These are phyloP conservation scores for Cadophora sp. DNA, from an alignment of 2,329 filamentous ascomycete species.

Conservation along the genomic window DNA sequence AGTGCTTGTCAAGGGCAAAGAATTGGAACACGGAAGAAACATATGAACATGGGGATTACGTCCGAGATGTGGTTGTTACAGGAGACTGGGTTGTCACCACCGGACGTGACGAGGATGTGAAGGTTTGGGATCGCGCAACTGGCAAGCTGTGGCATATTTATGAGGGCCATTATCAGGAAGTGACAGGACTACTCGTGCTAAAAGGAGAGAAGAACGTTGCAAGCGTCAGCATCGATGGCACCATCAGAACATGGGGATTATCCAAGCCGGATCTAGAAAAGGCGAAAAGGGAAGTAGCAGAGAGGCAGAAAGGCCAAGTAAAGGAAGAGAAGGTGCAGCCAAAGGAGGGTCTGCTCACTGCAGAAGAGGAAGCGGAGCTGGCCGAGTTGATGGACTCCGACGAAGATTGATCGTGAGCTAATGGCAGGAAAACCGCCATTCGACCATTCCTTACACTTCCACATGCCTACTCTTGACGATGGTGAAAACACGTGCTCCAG, in stretches of 20 bases:
- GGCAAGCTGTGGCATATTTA: constrained; percentile 78
- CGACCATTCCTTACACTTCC: background rate
- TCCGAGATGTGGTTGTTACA: constrained; percentile 79
- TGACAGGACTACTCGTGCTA: constrained; percentile 78
- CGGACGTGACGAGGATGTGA: constrained; percentile 88
- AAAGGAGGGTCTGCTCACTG: constrained; percentile 69
- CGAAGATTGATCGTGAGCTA: constrained; percentile 53
- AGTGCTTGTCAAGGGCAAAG: constrained; percentile 74
- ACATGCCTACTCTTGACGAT: background rate
- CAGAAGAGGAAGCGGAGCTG: constrained; percentile 91
- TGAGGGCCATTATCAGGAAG: constrained; percentile 89
- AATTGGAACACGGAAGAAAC: constrained; percentile 75
- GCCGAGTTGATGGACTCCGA: constrained; percentile 85
- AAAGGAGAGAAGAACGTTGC: constrained; percentile 61
- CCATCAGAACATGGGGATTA: constrained; percentile 84
- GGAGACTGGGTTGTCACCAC: constrained; percentile 85
- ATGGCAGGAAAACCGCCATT: background rate
- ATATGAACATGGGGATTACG: constrained; percentile 86
- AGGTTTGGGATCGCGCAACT: constrained; percentile 81
- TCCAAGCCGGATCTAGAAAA: constrained; percentile 64
- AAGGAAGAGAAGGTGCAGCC: constrained; percentile 51
- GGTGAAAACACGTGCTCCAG: background rate
- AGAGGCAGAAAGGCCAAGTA: constrained; percentile 51
- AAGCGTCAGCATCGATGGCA: constrained; percentile 90
- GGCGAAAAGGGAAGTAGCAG: constrained; percentile 57